Conservation (phyloP, 495 filamentous ascomycete genomes). For the Letharia columbiana region DNA sequence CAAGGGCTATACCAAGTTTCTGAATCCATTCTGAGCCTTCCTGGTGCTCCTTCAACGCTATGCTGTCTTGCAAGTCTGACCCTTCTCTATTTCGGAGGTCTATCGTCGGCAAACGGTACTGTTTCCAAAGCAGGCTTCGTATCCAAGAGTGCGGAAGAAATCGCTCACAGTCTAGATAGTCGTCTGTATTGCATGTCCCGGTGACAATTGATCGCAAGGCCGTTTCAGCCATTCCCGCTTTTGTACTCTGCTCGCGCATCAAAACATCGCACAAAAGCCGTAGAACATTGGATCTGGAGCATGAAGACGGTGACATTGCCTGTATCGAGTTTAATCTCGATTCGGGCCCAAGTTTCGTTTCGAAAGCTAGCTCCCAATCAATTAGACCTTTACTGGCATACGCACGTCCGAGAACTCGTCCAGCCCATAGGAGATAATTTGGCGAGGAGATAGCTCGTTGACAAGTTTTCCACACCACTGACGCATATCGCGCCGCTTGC, state of each 20-base stretch:
- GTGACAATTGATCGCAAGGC: constrained; percentile 64
- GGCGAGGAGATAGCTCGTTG: constrained; percentile 49
- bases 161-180: constrained; percentile 42
- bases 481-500: constrained; percentile 49
- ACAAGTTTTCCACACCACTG: constrained; percentile 67
- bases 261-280: constrained; percentile 59
- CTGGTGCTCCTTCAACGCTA: constrained; percentile 20
- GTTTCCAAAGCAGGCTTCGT: constrained; percentile 39
- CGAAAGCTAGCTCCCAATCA: constrained; percentile 46
- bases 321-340: background rate
- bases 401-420: constrained; percentile 70
- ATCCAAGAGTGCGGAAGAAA: constrained; percentile 35
- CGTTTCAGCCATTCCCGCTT: constrained; percentile 68
- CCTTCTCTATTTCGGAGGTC: background rate
- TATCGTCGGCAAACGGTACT: constrained; percentile 35
- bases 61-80: constrained; percentile 4
- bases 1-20: constrained; percentile 51
- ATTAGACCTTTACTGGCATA: constrained; percentile 69
- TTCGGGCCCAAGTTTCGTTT: constrained; percentile 33
- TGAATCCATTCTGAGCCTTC: constrained; percentile 52
- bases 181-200: constrained; percentile 38
- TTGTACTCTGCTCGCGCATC: constrained; percentile 49
- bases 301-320: background rate
- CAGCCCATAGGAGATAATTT: constrained; percentile 76
- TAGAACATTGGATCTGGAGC: constrained; percentile 42